phyloP scores from a whole-genome alignment of 1,284 basidiomycete genomes.

The Trichosporon sp. region DNA sequence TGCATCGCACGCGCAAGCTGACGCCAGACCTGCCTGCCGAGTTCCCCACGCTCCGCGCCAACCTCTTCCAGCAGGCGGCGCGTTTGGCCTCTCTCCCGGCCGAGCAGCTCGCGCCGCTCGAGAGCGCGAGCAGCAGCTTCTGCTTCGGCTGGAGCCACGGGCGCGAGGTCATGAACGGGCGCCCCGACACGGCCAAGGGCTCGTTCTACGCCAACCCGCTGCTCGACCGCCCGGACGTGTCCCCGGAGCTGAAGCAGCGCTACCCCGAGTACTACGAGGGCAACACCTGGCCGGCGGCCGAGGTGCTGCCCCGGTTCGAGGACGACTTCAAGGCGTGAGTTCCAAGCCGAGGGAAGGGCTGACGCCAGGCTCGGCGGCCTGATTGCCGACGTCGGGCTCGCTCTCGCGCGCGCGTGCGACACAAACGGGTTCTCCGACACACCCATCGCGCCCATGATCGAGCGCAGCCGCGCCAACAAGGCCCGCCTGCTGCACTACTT shows the following conservation, averaged over 20 bases:
- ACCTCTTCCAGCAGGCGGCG: constrained; percentile 66
- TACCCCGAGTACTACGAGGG: constrained; percentile 60
- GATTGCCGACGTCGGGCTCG: constrained; percentile 70
- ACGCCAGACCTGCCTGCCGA: constrained; percentile 62
- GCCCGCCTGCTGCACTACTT: constrained; percentile 89
- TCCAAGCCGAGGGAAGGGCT: neutral
- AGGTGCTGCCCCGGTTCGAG: constrained; percentile 67
- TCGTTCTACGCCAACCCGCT: constrained; percentile 88
- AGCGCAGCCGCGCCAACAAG: constrained; percentile 47
- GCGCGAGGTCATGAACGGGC: constrained; percentile 93
- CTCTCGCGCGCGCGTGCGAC: constrained; percentile 78
- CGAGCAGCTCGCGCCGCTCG: constrained; percentile 62
- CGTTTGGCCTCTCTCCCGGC: constrained; percentile 68
- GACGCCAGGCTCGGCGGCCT: constrained; percentile 56
- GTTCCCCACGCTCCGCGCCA: constrained; percentile 62
- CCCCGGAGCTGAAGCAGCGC: constrained; percentile 54
- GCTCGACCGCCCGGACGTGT: constrained; percentile 60
- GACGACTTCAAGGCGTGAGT: constrained; percentile 74
- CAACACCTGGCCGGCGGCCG: constrained; percentile 60
- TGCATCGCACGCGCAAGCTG: neutral
- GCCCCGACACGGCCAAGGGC: constrained; percentile 71
- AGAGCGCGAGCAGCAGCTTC: constrained; percentile 43
- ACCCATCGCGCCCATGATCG: constrained; percentile 44
- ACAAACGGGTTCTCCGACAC: constrained; percentile 66
- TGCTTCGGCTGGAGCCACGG: constrained; percentile 87